Evolutionary conservation across 2,329 filamentous ascomycete species (phyloP).

Genomic region (Beauveria scarabaeidicola): DNA sequence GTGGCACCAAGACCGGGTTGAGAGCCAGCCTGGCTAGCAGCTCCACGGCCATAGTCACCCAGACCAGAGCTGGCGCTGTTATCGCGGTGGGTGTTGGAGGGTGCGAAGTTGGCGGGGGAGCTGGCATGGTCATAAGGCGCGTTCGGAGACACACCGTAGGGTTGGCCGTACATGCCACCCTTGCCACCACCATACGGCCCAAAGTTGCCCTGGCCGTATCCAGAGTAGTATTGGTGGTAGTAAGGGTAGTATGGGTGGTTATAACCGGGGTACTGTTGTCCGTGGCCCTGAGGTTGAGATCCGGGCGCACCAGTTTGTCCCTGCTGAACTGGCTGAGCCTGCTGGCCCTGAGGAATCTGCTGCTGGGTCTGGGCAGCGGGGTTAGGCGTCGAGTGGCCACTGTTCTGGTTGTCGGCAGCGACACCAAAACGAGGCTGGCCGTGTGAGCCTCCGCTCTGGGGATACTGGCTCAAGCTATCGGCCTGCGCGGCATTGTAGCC

Average conservation of each 20-base stretch:
- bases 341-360: slow-evolving; percentile 31
- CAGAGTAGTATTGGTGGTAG: slow-evolving; percentile 53
- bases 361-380: slow-evolving; percentile 53
- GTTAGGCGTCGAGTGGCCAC: slow-evolving; percentile 85
- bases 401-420: slow-evolving; percentile 65
- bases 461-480: slow-evolving; percentile 60
- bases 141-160: slow-evolving; percentile 48
- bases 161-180: slow-evolving; percentile 46
- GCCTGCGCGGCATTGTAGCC: slow-evolving; percentile 61
- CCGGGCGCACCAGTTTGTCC: slow-evolving; percentile 35
- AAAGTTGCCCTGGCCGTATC: slow-evolving; percentile 44
- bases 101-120: slow-evolving; percentile 46
- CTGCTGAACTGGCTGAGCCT: slow-evolving; percentile 35
- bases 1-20: slow-evolving; percentile 42
- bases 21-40: slow-evolving; percentile 39
- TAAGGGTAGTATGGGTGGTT: slow-evolving; percentile 56
- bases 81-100: slow-evolving; percentile 45
- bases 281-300: slow-evolving; percentile 37
- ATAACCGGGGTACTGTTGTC: slow-evolving; percentile 41
- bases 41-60: slow-evolving; percentile 46
- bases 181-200: slow-evolving; percentile 40
- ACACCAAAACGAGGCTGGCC: slow-evolving; percentile 53
- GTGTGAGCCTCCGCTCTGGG: slow-evolving; percentile 54
- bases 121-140: slow-evolving; percentile 48
- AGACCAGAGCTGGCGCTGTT: slow-evolving; percentile 41